Base-by-base conservation (phyloP, 2,329 filamentous ascomycete species). In the Sporothrix brasiliensis region DNA sequence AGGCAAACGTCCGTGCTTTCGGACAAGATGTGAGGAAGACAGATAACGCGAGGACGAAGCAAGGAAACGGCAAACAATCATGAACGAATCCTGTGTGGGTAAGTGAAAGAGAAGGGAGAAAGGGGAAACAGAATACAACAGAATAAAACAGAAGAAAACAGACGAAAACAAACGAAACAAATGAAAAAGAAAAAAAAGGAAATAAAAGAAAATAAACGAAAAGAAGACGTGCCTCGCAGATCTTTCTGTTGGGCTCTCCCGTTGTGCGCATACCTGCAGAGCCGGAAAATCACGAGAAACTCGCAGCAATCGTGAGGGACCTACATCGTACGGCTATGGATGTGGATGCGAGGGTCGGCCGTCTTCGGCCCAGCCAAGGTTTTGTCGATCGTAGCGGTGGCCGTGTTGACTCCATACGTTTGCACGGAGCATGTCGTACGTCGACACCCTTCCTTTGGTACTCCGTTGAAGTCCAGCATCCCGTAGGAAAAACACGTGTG, bases 401-500 rank as follows among this genome's bases (percentile, higher is more conserved):
- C 13, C 7, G n/a, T n/a, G 34, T 7, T 34, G 30, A 58, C 27
- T 50, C 49, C 16, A 24, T 54, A 14, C 21, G 13, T 24, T 24
- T 13, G 21, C 14, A 11, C 52, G 24, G 21, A 16, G 34, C 34
- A 34, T 2, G 34, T 9, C 34, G 30, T 34, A 34, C 30, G 30
- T 34, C 30, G 41, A 44, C 58, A 61, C 39, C 5, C 10, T 44
- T 10, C 41, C 41, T 14, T 13, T 0, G 41, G 41, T 6, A 61
- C 27, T 44, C n/a, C 39, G 58, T 61, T 3, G 2, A 30, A 30
- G 27, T 2, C 27, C 19, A 61, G 4, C 58, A 47, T 61, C 44
- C 58, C 58, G 11, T 39, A 47, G 58, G 10, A 39, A 34, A 61
- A 61, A 63, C 58, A 63, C 58, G 58, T 63, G 58, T 63, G 58